Evolutionary conservation across 1,139 yeast species (phyloP), one percentile per base, ranked within the genome.

Genomic region (Scheffersomyces lignicola): DNA sequence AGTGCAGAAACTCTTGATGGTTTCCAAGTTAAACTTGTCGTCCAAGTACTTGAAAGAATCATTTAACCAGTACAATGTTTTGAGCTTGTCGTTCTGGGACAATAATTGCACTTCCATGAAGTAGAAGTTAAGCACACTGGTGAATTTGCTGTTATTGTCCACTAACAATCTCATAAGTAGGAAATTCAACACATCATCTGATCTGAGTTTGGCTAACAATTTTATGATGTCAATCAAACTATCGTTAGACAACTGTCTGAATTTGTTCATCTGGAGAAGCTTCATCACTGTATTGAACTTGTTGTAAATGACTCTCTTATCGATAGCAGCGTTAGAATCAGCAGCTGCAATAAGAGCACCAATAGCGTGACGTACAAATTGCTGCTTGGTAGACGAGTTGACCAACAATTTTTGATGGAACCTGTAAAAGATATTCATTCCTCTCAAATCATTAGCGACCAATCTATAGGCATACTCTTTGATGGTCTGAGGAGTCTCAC

Each of bases 141-240:
- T 25, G 16, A 49, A 33, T 8, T 44, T 34, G n/a, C 39, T 39
- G 6, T 36, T 37, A 17, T 43, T 39, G 13, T 23, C 8, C 6
- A 7, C 10, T 17, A 61, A 39, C 11, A 68, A 48, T 40, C 65
- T 61, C 30, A 48, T 52, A 29, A 62, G 44, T 24, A 69, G 43
- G 16, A 65, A 41, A 29, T 57, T 53, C 41, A 69, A 52, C 7
- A 48, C 37, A 4, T 56, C 60, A 11, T 39, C 48, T 3, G 62
- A 56, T 11, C 52, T 48, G 11, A 48, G 45, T 3, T 44, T 31
- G 0, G 65, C 51, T 38, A 69, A 56, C 24, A 66, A 49, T 17
- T 50, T 39, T 18, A 69, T 54, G 2, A 67, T 43, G 9, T 44
- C 46, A 9, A 42, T 33, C 28, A 69, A 55, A 32, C 61, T 60